Conservation (phyloP, 2,329 filamentous ascomycete genomes). For the Chalaropsis ovoidea region DNA sequence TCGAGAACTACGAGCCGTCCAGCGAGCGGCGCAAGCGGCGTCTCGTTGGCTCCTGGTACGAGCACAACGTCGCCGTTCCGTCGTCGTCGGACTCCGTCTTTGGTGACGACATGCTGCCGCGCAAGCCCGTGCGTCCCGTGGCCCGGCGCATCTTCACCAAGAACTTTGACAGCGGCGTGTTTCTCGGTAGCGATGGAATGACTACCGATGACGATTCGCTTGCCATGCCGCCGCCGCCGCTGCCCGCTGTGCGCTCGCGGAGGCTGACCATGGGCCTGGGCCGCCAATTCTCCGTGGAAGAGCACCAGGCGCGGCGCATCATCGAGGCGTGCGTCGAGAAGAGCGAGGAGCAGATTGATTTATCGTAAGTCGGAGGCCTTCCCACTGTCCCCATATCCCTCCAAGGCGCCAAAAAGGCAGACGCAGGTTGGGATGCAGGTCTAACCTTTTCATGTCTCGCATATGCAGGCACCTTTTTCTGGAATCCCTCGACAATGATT, state of each 20-base stretch:
- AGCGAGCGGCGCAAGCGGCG: constrained; percentile 49
- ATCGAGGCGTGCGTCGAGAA: constrained; percentile 48
- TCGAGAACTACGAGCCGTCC: constrained; percentile 49
- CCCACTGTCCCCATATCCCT: too few relatives aligned
- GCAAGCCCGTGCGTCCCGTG: constrained; percentile 32
- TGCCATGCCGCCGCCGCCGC: constrained; percentile 18
- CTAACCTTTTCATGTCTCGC: constrained; percentile 20
- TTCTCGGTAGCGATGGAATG: constrained; percentile 46
- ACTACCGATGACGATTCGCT: constrained; percentile 14
- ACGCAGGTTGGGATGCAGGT: constrained; percentile 13
- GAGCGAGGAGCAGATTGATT: constrained; percentile 50
- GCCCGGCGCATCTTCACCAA: constrained; percentile 46
- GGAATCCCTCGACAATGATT: constrained; percentile 45
- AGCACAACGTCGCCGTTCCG: constrained; percentile 39
- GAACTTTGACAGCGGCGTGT: constrained; percentile 60
- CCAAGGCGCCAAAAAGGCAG: background rate
- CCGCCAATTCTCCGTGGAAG: constrained; percentile 33
- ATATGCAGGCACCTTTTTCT: constrained; percentile 38
- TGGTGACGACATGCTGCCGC: constrained; percentile 33
- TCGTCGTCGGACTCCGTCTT: constrained; percentile 42
- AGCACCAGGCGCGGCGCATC: constrained; percentile 38
- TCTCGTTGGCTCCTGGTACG: constrained; percentile 59
- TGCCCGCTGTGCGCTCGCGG: constrained; percentile 3
- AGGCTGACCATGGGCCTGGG: constrained; percentile 18
- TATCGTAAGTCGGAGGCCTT: constrained; percentile 41